Conservation (phyloP, 176 grass and related monocot species). For the Tuctoria greenei region DNA sequence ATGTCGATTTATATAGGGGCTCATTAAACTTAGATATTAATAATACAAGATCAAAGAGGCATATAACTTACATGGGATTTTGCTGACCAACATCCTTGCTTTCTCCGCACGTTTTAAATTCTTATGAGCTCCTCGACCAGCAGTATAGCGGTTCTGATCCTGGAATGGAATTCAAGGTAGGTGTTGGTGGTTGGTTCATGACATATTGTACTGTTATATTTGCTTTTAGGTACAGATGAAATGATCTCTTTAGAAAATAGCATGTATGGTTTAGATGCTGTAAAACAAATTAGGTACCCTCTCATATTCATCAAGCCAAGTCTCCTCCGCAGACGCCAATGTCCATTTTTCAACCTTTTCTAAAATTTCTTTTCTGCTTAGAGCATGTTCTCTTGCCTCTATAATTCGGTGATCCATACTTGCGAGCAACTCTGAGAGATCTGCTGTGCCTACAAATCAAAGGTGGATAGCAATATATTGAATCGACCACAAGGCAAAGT, state of each 20-base stretch:
- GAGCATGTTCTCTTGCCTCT: conserved; percentile 72
- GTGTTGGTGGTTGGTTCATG: conserved; percentile 3
- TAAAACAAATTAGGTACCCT: conserved; percentile 49
- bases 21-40: conserved; percentile 7
- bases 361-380: conserved; percentile 85
- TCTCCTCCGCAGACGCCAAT: conserved; percentile 70
- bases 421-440: conserved; percentile 66
- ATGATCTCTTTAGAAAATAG: conserved; percentile 2
- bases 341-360: conserved; percentile 91
- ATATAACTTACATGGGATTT: conserved; percentile 67
- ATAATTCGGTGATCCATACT: conserved; percentile 60
- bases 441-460: conserved; percentile 51
- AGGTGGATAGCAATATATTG: not conserved
- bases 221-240: conserved; percentile 18
- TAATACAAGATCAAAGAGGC: conserved; percentile 20
- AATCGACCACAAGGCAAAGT: not conserved
- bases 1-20: not conserved
- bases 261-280: not conserved
- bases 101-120: conserved; percentile 94
- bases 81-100: conserved; percentile 78
- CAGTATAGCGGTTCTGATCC: conserved; percentile 91
- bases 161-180: conserved; percentile 32
- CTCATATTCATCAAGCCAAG: conserved; percentile 93
- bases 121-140: conserved; percentile 87
- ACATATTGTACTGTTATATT: conserved; percentile 2